Evolutionary conservation across 208 protist species (phyloP), one percentile per base, ranked within the genome.

Genomic region (Trypanosoma brucei): DNA sequence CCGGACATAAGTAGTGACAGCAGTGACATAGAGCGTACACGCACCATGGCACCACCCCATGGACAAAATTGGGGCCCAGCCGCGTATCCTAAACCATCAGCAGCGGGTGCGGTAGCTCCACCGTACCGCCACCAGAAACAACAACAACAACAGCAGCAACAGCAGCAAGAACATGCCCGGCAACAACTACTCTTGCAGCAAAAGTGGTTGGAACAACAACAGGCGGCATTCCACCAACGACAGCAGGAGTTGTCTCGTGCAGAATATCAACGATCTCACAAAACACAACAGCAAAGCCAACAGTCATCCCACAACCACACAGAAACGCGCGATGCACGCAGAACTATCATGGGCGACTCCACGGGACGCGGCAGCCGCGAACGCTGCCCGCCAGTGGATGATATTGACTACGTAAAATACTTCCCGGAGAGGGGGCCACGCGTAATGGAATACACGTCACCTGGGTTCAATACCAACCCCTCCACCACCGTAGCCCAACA

Each of bases 1-100:
- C 50, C 50, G 6, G 50, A 54, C 6, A 54, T 33, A 6, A 54
- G 50, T n/a, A 54, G 50, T n/a, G 50, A 54, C 50, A 31, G n/a
- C 50, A 31, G n/a, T 7, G 9, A 31, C 50, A 6, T 46, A 46
- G 11, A 46, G 42, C 22, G 42, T 6, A 46, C 42, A 6, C 42
- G 11, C 11, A 11, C 42, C 42, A 46, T 11, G 11, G 6, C 11
- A 46, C 42, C 42, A 11, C 42, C 42, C 42, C 22, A 22, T 22
- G 22, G 22, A 22, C 22, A 22, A 22, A 22, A 22, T 22, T 22
- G 22, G 22, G 22, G 22, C 22, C 22, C 22, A 22, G 22, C 22
- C 22, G 22, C 22, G 22, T 22, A 22, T 22, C 22, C 22, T 22
- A 22, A 22, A 22, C 22, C 22, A 22, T 22, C 22, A 22, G 22